Conservation (phyloP, 2,329 filamentous ascomycete species). For the Pseudocercospora cruenta region DNA sequence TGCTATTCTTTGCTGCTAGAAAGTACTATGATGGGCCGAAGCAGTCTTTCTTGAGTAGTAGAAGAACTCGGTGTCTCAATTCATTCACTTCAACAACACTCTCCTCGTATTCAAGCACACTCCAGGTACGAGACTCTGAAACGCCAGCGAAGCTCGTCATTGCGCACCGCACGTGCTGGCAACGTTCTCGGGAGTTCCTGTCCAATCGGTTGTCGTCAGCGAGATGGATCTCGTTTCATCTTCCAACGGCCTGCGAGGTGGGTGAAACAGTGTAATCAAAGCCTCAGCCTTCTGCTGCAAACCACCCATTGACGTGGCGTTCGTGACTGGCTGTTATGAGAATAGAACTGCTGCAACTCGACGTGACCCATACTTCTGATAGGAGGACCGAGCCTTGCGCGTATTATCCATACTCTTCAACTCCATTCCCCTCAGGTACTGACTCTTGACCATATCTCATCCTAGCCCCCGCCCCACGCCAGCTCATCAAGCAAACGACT, state of each 20-base stretch:
- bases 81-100: not conserved
- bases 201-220: not conserved
- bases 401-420: not conserved
- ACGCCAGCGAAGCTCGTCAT: not conserved
- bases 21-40: not conserved
- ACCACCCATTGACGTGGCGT: not conserved
- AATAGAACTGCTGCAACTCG: not conserved
- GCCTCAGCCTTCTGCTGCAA: conserved; percentile 4
- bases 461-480: not conserved
- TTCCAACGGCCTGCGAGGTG: not conserved
- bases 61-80: too few relatives aligned
- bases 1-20: not conserved
- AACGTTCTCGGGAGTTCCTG: not conserved
- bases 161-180: not conserved
- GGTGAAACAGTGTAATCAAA: conserved; percentile 1
- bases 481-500: conserved; percentile 3
- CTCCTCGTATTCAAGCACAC: not conserved
- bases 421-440: not conserved
- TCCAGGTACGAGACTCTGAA: not conserved
- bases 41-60: too few relatives aligned
- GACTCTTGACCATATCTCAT: not conserved
- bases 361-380: not conserved
- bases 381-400: not conserved
- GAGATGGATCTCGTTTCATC: conserved; percentile 1
- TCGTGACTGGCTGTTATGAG: not conserved